A percentile compares a stretch with the other conserved stretches of the same genome.
These are phyloP conservation scores for Magnusiomyces paraingens DNA, from an alignment of 1,139 yeast genomes.

Conservation along the genomic window DNA sequence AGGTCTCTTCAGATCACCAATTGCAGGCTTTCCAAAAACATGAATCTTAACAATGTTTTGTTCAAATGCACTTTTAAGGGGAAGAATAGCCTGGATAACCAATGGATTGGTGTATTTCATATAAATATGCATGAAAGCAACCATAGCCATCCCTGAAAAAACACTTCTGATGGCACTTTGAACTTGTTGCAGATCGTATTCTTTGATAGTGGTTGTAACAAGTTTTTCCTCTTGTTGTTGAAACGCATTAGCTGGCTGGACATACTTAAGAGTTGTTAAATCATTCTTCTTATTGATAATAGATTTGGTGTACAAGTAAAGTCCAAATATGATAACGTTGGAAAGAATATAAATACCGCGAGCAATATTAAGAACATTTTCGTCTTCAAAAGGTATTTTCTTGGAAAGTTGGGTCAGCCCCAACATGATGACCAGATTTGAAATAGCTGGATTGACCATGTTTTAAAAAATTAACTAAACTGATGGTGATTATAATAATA, in stretches of 20 bases:
- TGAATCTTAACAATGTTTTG: conserved; percentile 90
- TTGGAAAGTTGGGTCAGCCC: conserved; percentile 96
- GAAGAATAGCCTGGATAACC: conserved; percentile 88
- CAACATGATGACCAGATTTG: conserved; percentile 86
- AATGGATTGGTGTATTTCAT: conserved; percentile 97
- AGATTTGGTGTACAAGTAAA: conserved; percentile 59
- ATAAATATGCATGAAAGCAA: conserved; percentile 97
- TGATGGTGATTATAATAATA: not conserved
- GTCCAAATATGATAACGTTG: conserved; percentile 56
- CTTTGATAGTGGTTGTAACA: conserved; percentile 84
- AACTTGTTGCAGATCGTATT: conserved; percentile 86
- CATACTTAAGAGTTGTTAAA: conserved; percentile 84
- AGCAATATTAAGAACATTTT: conserved; percentile 64
- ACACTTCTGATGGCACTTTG: conserved; percentile 71
- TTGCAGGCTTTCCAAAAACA: conserved; percentile 72
- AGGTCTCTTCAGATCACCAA: conserved; percentile 95
- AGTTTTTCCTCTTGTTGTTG: conserved; percentile 72
- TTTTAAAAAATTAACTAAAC: not conserved
- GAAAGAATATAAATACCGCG: conserved; percentile 67
- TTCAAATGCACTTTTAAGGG: conserved; percentile 86
- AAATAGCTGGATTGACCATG: conserved; percentile 75
- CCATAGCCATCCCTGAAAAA: conserved; percentile 90
- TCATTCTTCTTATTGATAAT: conserved; percentile 73
- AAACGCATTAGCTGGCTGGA: conserved; percentile 79
- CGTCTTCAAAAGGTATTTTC: conserved; percentile 84